Conservation (phyloP, 352 stramenopile genomes). For the Globisporangium takayamanum region DNA sequence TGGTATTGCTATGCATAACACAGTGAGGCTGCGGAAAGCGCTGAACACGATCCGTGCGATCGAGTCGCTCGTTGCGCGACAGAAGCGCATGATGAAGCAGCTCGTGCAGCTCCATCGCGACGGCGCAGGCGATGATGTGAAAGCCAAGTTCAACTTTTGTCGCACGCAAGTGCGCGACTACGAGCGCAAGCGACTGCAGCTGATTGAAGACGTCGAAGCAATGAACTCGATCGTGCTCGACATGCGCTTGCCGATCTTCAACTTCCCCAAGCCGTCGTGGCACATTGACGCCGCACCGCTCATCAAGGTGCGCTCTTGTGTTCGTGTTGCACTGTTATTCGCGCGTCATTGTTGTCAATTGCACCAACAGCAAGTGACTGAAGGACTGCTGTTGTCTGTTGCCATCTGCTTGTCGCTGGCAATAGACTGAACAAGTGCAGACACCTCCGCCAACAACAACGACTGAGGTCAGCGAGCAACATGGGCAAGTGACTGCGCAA, state of each 20-base stretch:
- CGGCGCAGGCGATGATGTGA: constrained; percentile 1
- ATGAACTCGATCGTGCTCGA: constrained; percentile 25
- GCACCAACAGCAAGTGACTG: neutral
- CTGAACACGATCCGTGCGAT: constrained; percentile 14
- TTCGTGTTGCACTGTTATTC: neutral
- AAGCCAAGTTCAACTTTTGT: constrained; percentile 18
- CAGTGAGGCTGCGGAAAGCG: constrained; percentile 12
- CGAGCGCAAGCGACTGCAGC: constrained; percentile 17
- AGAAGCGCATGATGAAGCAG: constrained; percentile 15
- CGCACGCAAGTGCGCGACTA: constrained; percentile 20
- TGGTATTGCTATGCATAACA: neutral
- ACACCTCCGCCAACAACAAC: neutral
- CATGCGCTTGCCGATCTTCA: constrained; percentile 28
- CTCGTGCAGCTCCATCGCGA: constrained; percentile 10
- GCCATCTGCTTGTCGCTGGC: neutral
- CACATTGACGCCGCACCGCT: constrained; percentile 21
- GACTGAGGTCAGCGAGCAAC: neutral
- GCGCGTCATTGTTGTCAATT: no score
- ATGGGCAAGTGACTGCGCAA: neutral
- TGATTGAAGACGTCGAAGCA: constrained; percentile 22
- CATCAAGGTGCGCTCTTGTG: constrained; percentile 23
- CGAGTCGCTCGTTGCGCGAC: constrained; percentile 13
- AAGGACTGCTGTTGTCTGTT: neutral
- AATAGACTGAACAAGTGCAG: neutral
- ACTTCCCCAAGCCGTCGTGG: constrained; percentile 30